These are phyloP conservation scores for Serendipita sp. DNA, from an alignment of 768 basidiomycete genomes.

Conservation along the genomic window DNA sequence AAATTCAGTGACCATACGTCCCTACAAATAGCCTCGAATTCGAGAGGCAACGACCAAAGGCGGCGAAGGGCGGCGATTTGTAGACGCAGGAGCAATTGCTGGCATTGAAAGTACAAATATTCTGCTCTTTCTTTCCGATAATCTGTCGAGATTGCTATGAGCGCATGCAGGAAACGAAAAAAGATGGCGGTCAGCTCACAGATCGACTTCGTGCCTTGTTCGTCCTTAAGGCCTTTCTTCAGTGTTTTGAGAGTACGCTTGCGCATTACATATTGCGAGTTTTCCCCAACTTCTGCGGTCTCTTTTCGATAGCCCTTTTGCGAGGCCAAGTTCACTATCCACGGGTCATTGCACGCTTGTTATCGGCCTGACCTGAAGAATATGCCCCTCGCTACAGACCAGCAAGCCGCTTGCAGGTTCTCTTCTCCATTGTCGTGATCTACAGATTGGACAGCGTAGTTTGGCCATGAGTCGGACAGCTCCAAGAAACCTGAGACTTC, in stretches of 20 bases:
- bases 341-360: background rate
- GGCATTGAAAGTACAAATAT: conserved; percentile 68
- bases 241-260: conserved; percentile 32
- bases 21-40: conserved; percentile 72
- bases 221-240: conserved; percentile 4
- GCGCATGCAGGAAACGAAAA: background rate
- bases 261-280: conserved; percentile 47
- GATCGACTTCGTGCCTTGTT: background rate
- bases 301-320: conserved; percentile 71
- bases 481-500: background rate
- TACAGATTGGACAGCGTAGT: conserved; percentile 58
- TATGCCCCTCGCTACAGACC: conserved; percentile 82
- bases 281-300: conserved; percentile 43
- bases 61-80: conserved; percentile 47
- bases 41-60: conserved; percentile 57
- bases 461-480: conserved; percentile 18
- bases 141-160: conserved; percentile 33
- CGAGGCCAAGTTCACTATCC: conserved; percentile 30
- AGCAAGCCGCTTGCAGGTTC: conserved; percentile 66
- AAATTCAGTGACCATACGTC: conserved; percentile 72
- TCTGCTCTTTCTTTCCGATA: conserved; percentile 69
- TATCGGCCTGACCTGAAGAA: conserved; percentile 49
- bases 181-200: background rate
- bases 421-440: conserved; percentile 78
- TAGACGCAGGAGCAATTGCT: conserved; percentile 65